These are phyloP conservation scores for Aureobasidium vineae DNA, from an alignment of 2,329 filamentous ascomycete genomes.

Conservation along the genomic window DNA sequence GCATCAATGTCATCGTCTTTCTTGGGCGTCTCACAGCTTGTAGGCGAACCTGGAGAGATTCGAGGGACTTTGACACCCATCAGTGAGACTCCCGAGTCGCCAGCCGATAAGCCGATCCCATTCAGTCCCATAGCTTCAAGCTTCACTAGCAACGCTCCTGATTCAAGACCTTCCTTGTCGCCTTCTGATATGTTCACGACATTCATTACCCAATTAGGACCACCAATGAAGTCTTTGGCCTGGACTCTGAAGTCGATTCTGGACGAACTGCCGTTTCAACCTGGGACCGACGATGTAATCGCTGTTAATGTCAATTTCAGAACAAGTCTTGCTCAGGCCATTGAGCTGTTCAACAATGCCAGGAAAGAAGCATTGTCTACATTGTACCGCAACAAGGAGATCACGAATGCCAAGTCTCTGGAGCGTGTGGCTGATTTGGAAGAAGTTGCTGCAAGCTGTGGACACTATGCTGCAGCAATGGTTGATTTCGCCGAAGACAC, in stretches of 20 bases:
- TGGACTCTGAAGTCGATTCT: constrained; percentile 87
- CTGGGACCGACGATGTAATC: constrained; percentile 65
- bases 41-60: constrained; percentile 1
- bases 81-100: constrained; percentile 22
- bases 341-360: constrained; percentile 73
- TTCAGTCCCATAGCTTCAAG: constrained; percentile 2
- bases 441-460: constrained; percentile 95
- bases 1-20: constrained; percentile 24
- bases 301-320: constrained; percentile 76
- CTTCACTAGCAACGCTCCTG: background rate
- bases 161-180: constrained; percentile 22
- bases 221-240: constrained; percentile 94
- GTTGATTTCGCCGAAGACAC: constrained; percentile 90
- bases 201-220: constrained; percentile 85
- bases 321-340: constrained; percentile 74
- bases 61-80: constrained; percentile 25
- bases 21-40: constrained; percentile 1
- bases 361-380: constrained; percentile 72
- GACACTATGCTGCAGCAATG: constrained; percentile 91
- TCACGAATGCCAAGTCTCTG: constrained; percentile 65
- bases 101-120: background rate
- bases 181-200: constrained; percentile 86
- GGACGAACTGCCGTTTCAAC: constrained; percentile 76
- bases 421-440: constrained; percentile 90
- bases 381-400: constrained; percentile 76